These are phyloP conservation scores for Hyphodiscus sp. DNA, from an alignment of 2,329 filamentous ascomycete genomes.

Conservation along the genomic window DNA sequence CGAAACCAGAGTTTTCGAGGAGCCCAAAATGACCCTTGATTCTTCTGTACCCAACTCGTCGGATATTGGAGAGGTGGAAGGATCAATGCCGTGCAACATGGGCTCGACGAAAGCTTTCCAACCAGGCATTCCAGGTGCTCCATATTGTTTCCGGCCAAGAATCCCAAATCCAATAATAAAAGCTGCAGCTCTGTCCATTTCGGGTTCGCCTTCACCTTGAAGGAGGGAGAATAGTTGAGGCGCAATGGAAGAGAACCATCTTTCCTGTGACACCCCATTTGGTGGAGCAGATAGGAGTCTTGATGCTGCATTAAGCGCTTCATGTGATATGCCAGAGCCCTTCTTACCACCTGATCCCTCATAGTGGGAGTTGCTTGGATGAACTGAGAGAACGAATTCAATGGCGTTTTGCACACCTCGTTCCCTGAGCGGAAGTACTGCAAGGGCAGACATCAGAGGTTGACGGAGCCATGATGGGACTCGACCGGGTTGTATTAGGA, in stretches of 20 bases:
- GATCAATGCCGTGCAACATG: conserved; percentile 46
- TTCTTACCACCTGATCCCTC: conserved; percentile 31
- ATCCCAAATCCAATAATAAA: conserved; percentile 63
- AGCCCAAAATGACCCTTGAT: conserved; percentile 14
- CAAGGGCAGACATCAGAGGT: conserved; percentile 50
- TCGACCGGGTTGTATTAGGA: conserved; percentile 54
- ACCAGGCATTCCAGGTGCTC: conserved; percentile 56
- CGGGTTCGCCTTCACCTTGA: conserved; percentile 51
- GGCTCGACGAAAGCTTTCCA: conserved; percentile 58
- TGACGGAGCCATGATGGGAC: conserved; percentile 54
- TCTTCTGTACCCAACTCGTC: conserved; percentile 1
- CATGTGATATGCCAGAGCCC: conserved; percentile 60
- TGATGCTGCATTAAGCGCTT: conserved; percentile 58
- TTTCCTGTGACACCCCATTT: conserved; percentile 42
- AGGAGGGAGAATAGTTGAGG: conserved; percentile 56
- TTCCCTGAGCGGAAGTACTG: conserved; percentile 52
- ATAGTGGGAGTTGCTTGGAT: conserved; percentile 37
- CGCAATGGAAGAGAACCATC: conserved; percentile 55
- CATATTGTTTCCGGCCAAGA: conserved; percentile 54
- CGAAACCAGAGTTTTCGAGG: conserved; percentile 31
- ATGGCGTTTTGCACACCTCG: conserved; percentile 61
- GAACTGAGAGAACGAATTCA: conserved; percentile 65
- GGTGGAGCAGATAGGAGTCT: conserved; percentile 56
- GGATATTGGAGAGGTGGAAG: conserved; percentile 15
- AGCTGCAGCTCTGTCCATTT: conserved; percentile 51